phyloP scores from a whole-genome alignment of 257 asterid genomes.

The Linaria vulgaris region DNA sequence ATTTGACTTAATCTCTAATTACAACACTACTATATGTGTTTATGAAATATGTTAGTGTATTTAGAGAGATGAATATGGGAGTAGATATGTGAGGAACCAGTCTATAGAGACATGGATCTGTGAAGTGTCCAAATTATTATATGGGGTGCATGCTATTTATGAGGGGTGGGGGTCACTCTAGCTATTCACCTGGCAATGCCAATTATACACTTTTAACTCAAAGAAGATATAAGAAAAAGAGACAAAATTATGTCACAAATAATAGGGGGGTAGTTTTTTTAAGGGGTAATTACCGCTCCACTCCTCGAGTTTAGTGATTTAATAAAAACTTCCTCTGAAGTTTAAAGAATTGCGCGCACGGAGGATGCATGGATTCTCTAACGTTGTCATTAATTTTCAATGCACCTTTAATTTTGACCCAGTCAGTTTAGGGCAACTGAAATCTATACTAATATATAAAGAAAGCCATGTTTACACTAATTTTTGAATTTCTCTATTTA shows the following conservation, averaged over 20 bases:
- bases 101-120: slow-evolving; percentile 24
- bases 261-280: slow-evolving; percentile 15
- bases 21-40: too few species aligned
- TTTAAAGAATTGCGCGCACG: too few species aligned
- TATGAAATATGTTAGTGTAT: not conserved
- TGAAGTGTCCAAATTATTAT: slow-evolving; percentile 28
- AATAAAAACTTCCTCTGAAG: too few species aligned
- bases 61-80: not conserved
- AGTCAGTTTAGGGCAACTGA: too few species aligned
- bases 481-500: too few species aligned
- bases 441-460: too few species aligned
- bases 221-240: not conserved
- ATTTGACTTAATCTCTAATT: not conserved
- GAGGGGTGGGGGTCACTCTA: slow-evolving; percentile 26
- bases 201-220: slow-evolving; percentile 21
- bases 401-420: too few species aligned
- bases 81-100: not conserved
- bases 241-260: slow-evolving; percentile 19
- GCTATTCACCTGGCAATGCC: slow-evolving; percentile 35
- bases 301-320: too few species aligned
- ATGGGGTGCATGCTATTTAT: slow-evolving; percentile 26
- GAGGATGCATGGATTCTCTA: too few species aligned
- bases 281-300: too few species aligned
- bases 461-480: too few species aligned
- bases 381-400: too few species aligned